Conservation (phyloP, 306 rosid species). For the Phaseolus lunatus region DNA sequence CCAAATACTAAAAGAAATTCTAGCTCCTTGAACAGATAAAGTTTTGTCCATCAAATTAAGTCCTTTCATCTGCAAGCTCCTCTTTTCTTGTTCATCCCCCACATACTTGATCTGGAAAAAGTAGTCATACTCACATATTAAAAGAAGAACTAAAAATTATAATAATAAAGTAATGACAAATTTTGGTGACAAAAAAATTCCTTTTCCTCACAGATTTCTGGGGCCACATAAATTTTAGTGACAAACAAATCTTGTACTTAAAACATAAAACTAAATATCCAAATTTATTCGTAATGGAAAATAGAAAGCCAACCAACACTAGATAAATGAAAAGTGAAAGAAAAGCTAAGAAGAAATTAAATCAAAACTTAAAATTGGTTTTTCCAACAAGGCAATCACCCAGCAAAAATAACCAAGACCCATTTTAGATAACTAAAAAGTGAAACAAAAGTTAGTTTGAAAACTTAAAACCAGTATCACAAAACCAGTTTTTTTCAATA, state of each 20-base stretch:
- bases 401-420: neutral
- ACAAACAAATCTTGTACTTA: neutral
- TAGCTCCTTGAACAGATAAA: constrained; percentile 69
- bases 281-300: neutral
- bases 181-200: neutral
- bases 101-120: constrained; percentile 72
- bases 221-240: neutral
- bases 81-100: constrained; percentile 84
- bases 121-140: neutral
- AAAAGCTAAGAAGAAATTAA: neutral
- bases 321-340: neutral
- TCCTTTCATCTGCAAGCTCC: constrained; percentile 80
- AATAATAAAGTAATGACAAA: neutral
- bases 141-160: neutral
- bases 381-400: neutral
- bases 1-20: constrained; percentile 83
- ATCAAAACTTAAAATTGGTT: neutral
- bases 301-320: neutral
- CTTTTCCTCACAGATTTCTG: neutral
- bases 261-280: neutral
- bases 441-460: neutral
- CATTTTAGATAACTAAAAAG: constrained; percentile 2
- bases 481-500: neutral
- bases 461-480: neutral
- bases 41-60: constrained; percentile 89